A percentile compares a stretch with the other conserved stretches of the same genome.
Evolutionary conservation across 352 stramenopile genomes (phyloP).

Genomic region (Aphanomyces invadans): DNA sequence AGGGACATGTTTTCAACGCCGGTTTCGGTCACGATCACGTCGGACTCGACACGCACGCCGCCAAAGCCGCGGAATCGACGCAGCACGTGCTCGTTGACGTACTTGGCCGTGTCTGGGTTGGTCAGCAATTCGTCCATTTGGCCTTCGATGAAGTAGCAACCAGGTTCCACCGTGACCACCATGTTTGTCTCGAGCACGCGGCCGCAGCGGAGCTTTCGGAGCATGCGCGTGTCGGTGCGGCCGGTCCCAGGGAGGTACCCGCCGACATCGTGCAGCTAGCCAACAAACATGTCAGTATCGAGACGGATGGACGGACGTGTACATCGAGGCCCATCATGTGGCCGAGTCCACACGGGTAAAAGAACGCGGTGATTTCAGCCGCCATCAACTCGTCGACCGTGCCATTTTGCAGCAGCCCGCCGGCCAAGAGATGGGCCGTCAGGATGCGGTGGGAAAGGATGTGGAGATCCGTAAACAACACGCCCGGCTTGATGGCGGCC

Average conservation of each 20-base stretch:
- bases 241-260: constrained; percentile 68
- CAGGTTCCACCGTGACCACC: constrained; percentile 96
- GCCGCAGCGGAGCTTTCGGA: constrained; percentile 89
- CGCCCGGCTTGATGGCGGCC: constrained; percentile 88
- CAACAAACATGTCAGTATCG: too few species aligned
- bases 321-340: constrained; percentile 98
- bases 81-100: constrained; percentile 79
- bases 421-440: constrained; percentile 68
- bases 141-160: constrained; percentile 98
- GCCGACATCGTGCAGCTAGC: constrained; percentile 96
- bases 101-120: constrained; percentile 69
- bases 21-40: constrained; percentile 93
- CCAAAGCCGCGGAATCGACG: constrained; percentile 91
- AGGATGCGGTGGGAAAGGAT: constrained; percentile 89
- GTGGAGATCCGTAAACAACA: constrained; percentile 95
- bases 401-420: constrained; percentile 84
- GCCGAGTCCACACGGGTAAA: constrained; percentile 98
- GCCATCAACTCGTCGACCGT: constrained; percentile 94
- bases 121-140: constrained; percentile 90
- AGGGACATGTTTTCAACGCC: constrained; percentile 95
- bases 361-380: constrained; percentile 93
- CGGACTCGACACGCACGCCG: constrained; percentile 96
- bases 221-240: constrained; percentile 57
- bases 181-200: constrained; percentile 90
- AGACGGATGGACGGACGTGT: too few species aligned